Base-by-base conservation (phyloP, 331 rosid species). In the Quercus tomentella region DNA sequence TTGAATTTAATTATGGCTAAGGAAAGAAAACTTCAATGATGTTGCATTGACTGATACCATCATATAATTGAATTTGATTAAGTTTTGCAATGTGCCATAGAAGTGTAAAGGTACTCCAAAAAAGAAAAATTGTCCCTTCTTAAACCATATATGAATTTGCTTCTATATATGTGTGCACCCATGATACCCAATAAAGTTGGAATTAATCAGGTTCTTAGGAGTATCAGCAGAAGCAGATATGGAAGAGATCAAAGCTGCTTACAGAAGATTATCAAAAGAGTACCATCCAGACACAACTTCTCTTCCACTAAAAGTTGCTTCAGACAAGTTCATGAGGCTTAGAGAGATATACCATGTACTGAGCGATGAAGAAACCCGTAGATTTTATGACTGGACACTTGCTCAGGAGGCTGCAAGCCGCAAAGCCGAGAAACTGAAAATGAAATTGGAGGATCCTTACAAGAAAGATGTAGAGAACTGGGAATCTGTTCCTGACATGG, bases 231-330 rank as follows among this genome's bases (percentile, higher is more conserved):
- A 86, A 10, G 93, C 97, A 0, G 92, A 92, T 63, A 4, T 90
- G 68, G 98, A 94, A 83, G 97, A 89, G 79, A 89, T 94, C 55
- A 94, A 94, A 84, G 87, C 89, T 23, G 94, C 97, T 1, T 92
- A 91, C 79, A 67, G 96, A 60, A 89, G 90, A 81, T 65, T 94
- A 55, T 92, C 97, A 30, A 94, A 94, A 75, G 98, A 94, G 81
- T 94, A 91, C 82, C 98, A 94, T 82, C 98, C 98, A n/a, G 98
- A 94, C 89, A 94, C 98, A 56, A 94, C 98, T 20, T 88, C 96
- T 1, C 98, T 94, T 33, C 98, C 98, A 18, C 85, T 94, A 6
- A 89, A 89, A 79, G 76, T 92, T 10, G 97, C 98, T 3, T 94
- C 98, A 0, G 91, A 84, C 17, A 91, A 92, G 83, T 92, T 94